A percentile compares a stretch with the other conserved stretches of the same genome.
Evolutionary conservation across 768 basidiomycete species (phyloP).

Genomic region (Amylocystis lapponica): DNA sequence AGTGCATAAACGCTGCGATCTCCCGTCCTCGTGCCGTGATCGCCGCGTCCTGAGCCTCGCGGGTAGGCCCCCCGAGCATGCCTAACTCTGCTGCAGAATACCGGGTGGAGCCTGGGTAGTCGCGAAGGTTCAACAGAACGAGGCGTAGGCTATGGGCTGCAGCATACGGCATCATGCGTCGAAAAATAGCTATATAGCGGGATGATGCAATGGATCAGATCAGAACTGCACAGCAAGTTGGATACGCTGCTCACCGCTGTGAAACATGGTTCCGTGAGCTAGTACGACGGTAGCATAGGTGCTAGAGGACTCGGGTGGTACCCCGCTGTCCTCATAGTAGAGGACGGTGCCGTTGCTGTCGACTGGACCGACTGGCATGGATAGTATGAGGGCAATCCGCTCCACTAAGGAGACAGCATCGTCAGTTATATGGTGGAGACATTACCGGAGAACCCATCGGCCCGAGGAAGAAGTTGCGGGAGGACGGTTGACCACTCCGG

Average conservation of each 20-base stretch:
- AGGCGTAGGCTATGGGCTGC: slow-evolving; percentile 16
- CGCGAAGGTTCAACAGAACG: slow-evolving; percentile 21
- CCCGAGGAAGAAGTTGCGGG: too few species aligned
- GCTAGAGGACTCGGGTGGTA: slow-evolving; percentile 2
- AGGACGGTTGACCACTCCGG: too few species aligned
- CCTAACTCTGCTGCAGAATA: slow-evolving; percentile 15
- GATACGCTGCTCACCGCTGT: slow-evolving; percentile 9
- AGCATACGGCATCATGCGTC: slow-evolving; percentile 15
- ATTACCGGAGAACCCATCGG: too few species aligned
- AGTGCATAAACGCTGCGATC: slow-evolving; percentile 12
- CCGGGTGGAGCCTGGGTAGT: slow-evolving; percentile 21
- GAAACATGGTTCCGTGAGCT: slow-evolving; percentile 14
- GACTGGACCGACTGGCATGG: slow-evolving; percentile 15
- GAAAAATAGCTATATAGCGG: slow-evolving; percentile 13
- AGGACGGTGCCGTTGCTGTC: slow-evolving; percentile 8
- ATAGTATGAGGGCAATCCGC: too few species aligned
- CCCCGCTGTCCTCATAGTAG: slow-evolving; percentile 17
- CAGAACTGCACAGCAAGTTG: neutral
- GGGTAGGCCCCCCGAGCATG: neutral
- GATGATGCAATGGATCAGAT: neutral
- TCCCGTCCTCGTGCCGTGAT: slow-evolving; percentile 7
- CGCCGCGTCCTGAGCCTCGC: neutral
- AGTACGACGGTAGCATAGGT: slow-evolving; percentile 11
- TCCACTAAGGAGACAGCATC: too few species aligned
- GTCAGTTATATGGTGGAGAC: too few species aligned